Percentiles rank a stretch among this genome's conserved stretches.
Evolutionary conservation across 1,284 basidiomycete species (phyloP).

Genomic region (Cutaneotrichosporon mucoides): DNA sequence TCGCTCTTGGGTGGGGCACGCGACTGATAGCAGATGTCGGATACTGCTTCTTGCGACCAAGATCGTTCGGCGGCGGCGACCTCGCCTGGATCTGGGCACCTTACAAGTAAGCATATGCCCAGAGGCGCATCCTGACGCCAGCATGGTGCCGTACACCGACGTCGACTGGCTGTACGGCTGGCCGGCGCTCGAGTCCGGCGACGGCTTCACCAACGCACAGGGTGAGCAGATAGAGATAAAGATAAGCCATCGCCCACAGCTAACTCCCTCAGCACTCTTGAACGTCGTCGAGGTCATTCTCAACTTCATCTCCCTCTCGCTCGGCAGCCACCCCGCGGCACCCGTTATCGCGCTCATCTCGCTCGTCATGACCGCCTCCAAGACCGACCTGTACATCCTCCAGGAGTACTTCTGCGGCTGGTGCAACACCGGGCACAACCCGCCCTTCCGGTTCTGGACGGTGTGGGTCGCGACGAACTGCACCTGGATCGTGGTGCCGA

Average conservation of each 20-base stretch:
- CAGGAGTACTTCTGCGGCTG: slow-evolving; percentile 54
- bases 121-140: too few species aligned
- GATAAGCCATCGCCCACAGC: too few species aligned
- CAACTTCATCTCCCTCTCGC: slow-evolving; percentile 71
- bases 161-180: slow-evolving; percentile 72
- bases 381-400: slow-evolving; percentile 75
- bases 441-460: slow-evolving; percentile 52
- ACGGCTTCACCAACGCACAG: slow-evolving; percentile 85
- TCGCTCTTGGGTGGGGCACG: slow-evolving; percentile 35
- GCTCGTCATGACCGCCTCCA: slow-evolving; percentile 71
- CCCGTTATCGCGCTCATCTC: slow-evolving; percentile 70
- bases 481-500: slow-evolving; percentile 38
- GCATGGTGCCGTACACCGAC: slow-evolving; percentile 44
- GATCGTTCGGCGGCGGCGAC: slow-evolving; percentile 71
- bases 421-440: slow-evolving; percentile 74
- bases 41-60: slow-evolving; percentile 67
- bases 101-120: slow-evolving; percentile 51
- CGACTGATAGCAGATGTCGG: slow-evolving; percentile 53
- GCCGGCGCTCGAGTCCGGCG: slow-evolving; percentile 58
- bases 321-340: slow-evolving; percentile 53
- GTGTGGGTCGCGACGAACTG: slow-evolving; percentile 76
- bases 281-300: slow-evolving; percentile 75
- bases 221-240: slow-evolving; percentile 51
- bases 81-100: slow-evolving; percentile 84
- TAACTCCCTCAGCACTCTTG: slow-evolving; percentile 57